Evolutionary conservation across 225 moss, liverwort and hornwort genomes (phyloP), one percentile per base, ranked within the genome.

Genomic region (Marchantia paleacea): DNA sequence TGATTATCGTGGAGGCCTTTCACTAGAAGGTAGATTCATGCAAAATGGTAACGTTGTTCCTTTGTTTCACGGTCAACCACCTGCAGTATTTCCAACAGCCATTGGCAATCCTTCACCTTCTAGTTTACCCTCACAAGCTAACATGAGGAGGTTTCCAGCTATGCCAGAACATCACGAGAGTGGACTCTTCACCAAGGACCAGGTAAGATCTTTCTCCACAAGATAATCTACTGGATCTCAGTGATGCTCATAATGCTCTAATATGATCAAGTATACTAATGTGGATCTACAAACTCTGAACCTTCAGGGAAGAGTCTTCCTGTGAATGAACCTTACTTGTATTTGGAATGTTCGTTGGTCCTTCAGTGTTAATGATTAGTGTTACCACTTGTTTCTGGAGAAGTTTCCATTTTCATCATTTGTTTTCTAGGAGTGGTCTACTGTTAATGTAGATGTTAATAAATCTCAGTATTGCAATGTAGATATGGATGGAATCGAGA

Each of bases 401-500:
- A 39, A 2, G 3, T 39, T 39, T 20, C 61, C 61, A 16, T 22
- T 61, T 61, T 61, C 61, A 61, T 18, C 19, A 22, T 61, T 61
- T 20, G 39, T 20, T 7, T 22, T 7, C 61, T 4, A 61, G 61
- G 61, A 61, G 10, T 61, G 6, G 39, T 39, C 3, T 39, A 39
- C 2, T 2, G 39, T 39, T 39, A 39, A 39, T 61, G 18, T 16
- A 61, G 22, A 7, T 39, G 7, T 18, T 69, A 70, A 70, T 30
- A 19, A 22, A n/a, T 8, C 24, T 28, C 20, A 19, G 48, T 73
- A 53, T 14, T 55, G 20, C 52, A 67, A 24, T 78, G 31, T 82
- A 93, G 93, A 87, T 86, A 76, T 92, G 91, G 92, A 87, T 76
- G 65, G 91, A 93, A 47, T 88, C 85, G 65, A 50, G 93, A 24